Evolutionary conservation across 306 rosid species (phyloP).

Genomic region (Astragalus membranaceus): DNA sequence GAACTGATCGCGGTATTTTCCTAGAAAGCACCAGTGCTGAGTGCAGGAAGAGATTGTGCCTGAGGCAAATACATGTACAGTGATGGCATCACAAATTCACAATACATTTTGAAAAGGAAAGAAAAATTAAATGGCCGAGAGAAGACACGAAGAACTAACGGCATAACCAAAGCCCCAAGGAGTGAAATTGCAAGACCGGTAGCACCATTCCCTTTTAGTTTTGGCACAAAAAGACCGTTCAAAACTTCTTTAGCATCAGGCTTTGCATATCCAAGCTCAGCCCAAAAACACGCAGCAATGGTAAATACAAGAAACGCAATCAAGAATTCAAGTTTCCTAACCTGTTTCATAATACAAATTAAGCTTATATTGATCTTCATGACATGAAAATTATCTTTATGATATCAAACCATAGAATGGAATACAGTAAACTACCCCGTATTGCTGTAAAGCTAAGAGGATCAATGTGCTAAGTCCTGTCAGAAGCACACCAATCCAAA

Average conservation of each 20-base stretch:
- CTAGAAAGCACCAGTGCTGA: constrained; percentile 95
- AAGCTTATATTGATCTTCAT: not conserved
- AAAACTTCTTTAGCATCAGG: constrained; percentile 67
- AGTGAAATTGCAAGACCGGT: constrained; percentile 97
- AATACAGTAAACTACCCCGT: constrained; percentile 67
- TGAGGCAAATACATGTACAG: constrained; percentile 33
- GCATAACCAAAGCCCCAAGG: constrained; percentile 99
- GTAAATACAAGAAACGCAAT: constrained; percentile 82
- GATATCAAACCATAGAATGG: not conserved
- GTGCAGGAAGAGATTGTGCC: constrained; percentile 98
- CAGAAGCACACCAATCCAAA: constrained; percentile 48
- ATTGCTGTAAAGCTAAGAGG: constrained; percentile 71
- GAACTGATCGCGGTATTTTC: constrained; percentile 83
- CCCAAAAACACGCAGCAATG: constrained; percentile 84
- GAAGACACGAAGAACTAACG: constrained; percentile 50
- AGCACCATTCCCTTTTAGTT: constrained; percentile 85
- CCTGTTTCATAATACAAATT: constrained; percentile 42
- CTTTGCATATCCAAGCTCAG: constrained; percentile 85
- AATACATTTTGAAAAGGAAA: not conserved
- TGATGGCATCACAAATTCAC: not conserved
- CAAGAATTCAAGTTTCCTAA: constrained; percentile 91
- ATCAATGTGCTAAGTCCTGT: constrained; percentile 51
- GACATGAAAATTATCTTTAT: not conserved
- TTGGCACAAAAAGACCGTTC: constrained; percentile 75
- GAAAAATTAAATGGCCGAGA: not conserved